Percentiles rank a stretch among this genome's conserved stretches.
phyloP scores from a whole-genome alignment of 1,284 basidiomycete species.

The Austroboletus novae-zelandiae region DNA sequence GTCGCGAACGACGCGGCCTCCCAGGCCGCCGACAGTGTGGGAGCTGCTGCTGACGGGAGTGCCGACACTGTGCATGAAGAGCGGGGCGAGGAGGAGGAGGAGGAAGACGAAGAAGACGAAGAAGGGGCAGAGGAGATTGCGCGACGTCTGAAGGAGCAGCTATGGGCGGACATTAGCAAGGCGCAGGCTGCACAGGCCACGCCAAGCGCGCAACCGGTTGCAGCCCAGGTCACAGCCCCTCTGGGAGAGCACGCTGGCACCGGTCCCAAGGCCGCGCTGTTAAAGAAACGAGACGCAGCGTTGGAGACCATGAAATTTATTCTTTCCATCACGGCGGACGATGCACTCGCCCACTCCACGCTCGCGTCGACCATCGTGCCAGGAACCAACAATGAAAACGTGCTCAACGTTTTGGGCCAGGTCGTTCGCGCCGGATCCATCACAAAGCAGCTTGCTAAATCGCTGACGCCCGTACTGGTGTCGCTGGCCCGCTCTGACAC shows the following conservation, averaged over 20 bases:
- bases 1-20: constrained; percentile 3
- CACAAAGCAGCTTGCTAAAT: constrained; percentile 48
- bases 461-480: constrained; percentile 57
- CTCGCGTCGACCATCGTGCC: constrained; percentile 51
- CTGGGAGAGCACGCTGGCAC: constrained; percentile 2
- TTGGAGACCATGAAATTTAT: constrained; percentile 61
- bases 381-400: constrained; percentile 42
- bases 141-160: constrained; percentile 61
- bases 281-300: constrained; percentile 52
- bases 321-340: constrained; percentile 53
- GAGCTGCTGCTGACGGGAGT: constrained; percentile 11
- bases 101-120: constrained; percentile 62
- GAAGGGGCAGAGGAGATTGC: constrained; percentile 72
- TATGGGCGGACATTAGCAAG: constrained; percentile 70
- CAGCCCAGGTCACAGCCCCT: background rate
- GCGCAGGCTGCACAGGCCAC: constrained; percentile 46
- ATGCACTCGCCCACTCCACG: constrained; percentile 51
- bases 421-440: constrained; percentile 49
- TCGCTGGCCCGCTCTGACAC: constrained; percentile 59
- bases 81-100: constrained; percentile 44
- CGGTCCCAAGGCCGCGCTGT: constrained; percentile 5
- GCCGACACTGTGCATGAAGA: constrained; percentile 45
- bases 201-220: constrained; percentile 6
- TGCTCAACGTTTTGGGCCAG: constrained; percentile 53
- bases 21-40: constrained; percentile 3